Base-by-base conservation (phyloP, 1,284 basidiomycete genomes). In the Bondarzewia mesenterica region DNA sequence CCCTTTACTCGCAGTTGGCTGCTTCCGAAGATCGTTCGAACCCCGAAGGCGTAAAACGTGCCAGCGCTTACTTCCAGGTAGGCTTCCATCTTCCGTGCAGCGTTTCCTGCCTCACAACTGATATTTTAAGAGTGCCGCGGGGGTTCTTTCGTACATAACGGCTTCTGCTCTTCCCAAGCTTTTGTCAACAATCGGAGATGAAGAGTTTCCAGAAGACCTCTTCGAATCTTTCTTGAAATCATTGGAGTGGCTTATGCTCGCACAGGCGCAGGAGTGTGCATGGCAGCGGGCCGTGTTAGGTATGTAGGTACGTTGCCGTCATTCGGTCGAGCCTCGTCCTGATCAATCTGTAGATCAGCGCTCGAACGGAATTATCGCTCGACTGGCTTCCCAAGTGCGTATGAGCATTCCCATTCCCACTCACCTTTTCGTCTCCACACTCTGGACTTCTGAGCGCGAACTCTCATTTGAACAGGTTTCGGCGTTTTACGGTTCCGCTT, bases 231-330 rank as follows among this genome's bases (percentile, higher is more conserved):
- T 86, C 55, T 59, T 93, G 20, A 72, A 72, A 39, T 74, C 81
- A 20, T 61, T 98, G 20, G 78, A 89, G 57, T 77, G 72, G 54
- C 75, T 97, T 48, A 89, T 93, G 79, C 75, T 97, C 1, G 93
- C 93, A 0, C 93, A 98, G 67, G 94, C 93, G 0, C 94, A 98
- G 60, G 95, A 99, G 69, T 96, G 93, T 60, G 90, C 85, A 47
- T 98, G 95, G 94, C 93, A 96, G 62, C 82, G 88, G 57, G 94
- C 93, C 5, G 85, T 89, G 54, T 68, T 91, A 53, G 88, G 92
- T 90, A 60, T 41, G 39, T 26, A 29, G 27, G 38, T 40, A n/a
- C 42, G 22, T 29, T 44, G 44, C 44, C 38, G 36, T 45, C 41
- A 37, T 46, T 41, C 42, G 44, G 10, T 29, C 36, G 10, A 15